These are phyloP conservation scores for Ziziphus jujuba DNA, from an alignment of 306 rosid species.

Conservation along the genomic window DNA sequence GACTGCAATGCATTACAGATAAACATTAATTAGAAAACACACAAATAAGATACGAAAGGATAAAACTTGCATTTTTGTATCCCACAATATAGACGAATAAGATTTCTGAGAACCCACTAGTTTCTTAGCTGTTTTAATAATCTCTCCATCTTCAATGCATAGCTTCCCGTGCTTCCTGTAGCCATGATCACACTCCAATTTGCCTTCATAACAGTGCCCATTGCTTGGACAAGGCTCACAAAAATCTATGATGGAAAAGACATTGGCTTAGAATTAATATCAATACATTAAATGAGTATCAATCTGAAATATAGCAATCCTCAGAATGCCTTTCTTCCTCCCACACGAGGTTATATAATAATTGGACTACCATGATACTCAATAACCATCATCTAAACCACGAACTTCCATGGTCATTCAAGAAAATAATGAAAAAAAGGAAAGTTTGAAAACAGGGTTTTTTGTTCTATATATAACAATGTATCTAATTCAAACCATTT, in stretches of 20 bases:
- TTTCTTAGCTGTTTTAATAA: constrained; percentile 62
- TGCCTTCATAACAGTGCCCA: constrained; percentile 65
- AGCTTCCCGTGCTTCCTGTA: constrained; percentile 57
- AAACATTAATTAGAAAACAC: constrained; percentile 4
- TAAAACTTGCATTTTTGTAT: neutral
- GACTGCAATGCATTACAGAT: constrained; percentile 37
- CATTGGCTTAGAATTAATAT: constrained; percentile 2
- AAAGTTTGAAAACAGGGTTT: too few species aligned
- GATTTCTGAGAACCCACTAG: constrained; percentile 55
- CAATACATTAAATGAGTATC: constrained; percentile 14
- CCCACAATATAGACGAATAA: constrained; percentile 21
- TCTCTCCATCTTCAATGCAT: constrained; percentile 80
- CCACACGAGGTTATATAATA: too few species aligned
- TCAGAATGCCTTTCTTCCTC: neutral
- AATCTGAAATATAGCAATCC: neutral
- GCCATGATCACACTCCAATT: constrained; percentile 67
- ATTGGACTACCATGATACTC: neutral
- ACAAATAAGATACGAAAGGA: constrained; percentile 23
- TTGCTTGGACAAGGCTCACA: constrained; percentile 87
- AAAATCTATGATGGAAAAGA: constrained; percentile 43
- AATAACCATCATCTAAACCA: too few species aligned
- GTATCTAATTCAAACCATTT: too few species aligned
- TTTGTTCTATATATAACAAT: too few species aligned
- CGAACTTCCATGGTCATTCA: too few species aligned
- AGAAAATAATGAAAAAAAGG: too few species aligned